Percentiles rank a stretch among this genome's conserved stretches.
These are phyloP conservation scores for Colletotrichum truncatum DNA, from an alignment of 2,329 filamentous ascomycete species.

Conservation along the genomic window DNA sequence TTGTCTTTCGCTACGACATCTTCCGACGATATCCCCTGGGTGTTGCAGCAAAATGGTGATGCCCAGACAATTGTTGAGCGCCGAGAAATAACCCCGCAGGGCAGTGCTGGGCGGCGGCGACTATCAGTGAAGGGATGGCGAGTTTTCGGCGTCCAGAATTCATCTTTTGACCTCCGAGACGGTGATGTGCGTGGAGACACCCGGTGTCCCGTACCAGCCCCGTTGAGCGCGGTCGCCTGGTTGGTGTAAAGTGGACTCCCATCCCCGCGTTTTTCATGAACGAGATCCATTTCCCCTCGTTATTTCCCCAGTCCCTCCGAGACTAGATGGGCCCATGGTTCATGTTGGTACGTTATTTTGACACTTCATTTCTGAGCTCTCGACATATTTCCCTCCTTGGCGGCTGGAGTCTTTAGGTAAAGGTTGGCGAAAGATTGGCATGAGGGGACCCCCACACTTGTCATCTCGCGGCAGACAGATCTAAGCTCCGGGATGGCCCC, in stretches of 20 bases:
- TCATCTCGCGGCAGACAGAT: slow-evolving; percentile 31
- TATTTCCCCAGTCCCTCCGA: slow-evolving; percentile 9
- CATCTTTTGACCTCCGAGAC: slow-evolving; percentile 28
- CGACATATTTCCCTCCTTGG: slow-evolving; percentile 2
- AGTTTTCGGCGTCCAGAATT: slow-evolving; percentile 18
- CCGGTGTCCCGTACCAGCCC: neutral
- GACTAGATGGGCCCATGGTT: slow-evolving; percentile 10
- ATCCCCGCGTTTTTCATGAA: slow-evolving; percentile 12
- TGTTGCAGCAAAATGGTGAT: neutral
- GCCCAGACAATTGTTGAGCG: slow-evolving; percentile 19
- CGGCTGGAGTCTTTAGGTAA: neutral
- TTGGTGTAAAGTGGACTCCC: neutral
- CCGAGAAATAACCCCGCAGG: slow-evolving; percentile 26
- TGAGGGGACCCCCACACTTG: slow-evolving; percentile 25
- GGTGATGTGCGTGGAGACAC: neutral
- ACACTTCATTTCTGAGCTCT: neutral
- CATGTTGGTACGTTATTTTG: neutral
- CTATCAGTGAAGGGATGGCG: slow-evolving; percentile 10
- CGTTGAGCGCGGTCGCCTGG: neutral
- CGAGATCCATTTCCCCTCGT: slow-evolving; percentile 18
- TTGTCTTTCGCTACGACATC: neutral
- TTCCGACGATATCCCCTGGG: neutral
- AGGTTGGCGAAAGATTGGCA: slow-evolving; percentile 11
- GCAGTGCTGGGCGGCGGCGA: slow-evolving; percentile 24
- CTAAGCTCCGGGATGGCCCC: slow-evolving; percentile 27